Evolutionary conservation across 805 yeast genomes (phyloP).

Genomic region (Teunomyces cretensis): DNA sequence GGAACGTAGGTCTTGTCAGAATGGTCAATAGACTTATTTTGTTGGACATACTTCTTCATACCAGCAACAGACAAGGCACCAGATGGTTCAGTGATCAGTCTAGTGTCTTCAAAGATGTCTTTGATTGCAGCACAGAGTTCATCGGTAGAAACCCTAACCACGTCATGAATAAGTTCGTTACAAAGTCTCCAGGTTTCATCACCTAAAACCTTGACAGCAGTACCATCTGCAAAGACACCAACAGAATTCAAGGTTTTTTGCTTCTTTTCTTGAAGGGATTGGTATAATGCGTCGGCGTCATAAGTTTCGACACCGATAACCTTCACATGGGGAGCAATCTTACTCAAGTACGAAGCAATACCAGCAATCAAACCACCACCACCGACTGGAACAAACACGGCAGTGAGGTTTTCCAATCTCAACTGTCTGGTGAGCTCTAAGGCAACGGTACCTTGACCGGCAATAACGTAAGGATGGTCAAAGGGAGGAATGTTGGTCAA

Average conservation of each 20-base stretch:
- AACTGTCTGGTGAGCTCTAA: conserved; percentile 89
- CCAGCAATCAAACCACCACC: conserved; percentile 98
- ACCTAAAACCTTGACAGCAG: conserved; percentile 90
- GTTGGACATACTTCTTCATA: conserved; percentile 72
- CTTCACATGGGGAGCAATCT: conserved; percentile 97
- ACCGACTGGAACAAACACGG: conserved; percentile 91
- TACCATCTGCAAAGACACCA: conserved; percentile 98
- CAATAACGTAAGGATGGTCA: conserved; percentile 96
- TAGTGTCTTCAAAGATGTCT: conserved; percentile 93
- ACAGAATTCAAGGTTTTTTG: conserved; percentile 65
- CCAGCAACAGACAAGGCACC: conserved; percentile 98
- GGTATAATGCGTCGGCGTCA: conserved; percentile 92
- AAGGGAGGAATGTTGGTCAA: conserved; percentile 95
- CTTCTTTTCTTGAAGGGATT: conserved; percentile 57
- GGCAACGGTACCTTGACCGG: conserved; percentile 98
- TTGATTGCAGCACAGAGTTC: conserved; percentile 96
- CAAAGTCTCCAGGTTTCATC: conserved; percentile 87
- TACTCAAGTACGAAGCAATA: conserved; percentile 82
- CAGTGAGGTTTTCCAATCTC: conserved; percentile 70
- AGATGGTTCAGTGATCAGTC: conserved; percentile 92
- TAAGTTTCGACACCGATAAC: conserved; percentile 93
- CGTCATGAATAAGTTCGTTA: conserved; percentile 80
- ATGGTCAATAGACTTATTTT: conserved; percentile 71
- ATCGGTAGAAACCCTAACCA: conserved; percentile 81
- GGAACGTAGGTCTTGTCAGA: conserved; percentile 73